Evolutionary conservation across 2,329 filamentous ascomycete genomes (phyloP).

Genomic region (Zalaria obscura): DNA sequence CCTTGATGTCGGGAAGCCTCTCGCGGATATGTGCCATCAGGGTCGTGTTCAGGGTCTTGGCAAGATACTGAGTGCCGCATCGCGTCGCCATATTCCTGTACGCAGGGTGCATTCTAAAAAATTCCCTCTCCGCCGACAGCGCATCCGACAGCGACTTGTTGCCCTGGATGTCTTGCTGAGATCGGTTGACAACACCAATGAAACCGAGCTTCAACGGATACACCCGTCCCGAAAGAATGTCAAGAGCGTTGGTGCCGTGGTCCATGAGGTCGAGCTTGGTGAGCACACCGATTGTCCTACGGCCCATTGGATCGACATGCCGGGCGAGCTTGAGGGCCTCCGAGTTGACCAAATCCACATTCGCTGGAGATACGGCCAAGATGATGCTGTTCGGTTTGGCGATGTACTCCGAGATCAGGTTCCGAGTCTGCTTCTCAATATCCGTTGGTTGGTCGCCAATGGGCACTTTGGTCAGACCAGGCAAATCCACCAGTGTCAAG

Average conservation of each 20-base stretch:
- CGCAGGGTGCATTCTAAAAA: slow-evolving; percentile 93
- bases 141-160: slow-evolving; percentile 93
- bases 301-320: slow-evolving; percentile 88
- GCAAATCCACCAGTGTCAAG: slow-evolving; percentile 88
- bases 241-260: slow-evolving; percentile 91
- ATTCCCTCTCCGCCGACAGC: slow-evolving; percentile 76
- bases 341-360: slow-evolving; percentile 96
- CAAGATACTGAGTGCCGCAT: slow-evolving; percentile 87
- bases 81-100: slow-evolving; percentile 91
- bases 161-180: slow-evolving; percentile 93
- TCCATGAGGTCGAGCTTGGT: slow-evolving; percentile 98
- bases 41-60: slow-evolving; percentile 87
- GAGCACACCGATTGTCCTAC: slow-evolving; percentile 88
- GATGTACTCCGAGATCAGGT: slow-evolving; percentile 94
- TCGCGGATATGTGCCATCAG: slow-evolving; percentile 95
- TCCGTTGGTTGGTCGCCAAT: slow-evolving; percentile 96
- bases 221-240: slow-evolving; percentile 92
- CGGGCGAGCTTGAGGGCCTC: slow-evolving; percentile 92
- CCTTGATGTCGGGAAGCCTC: slow-evolving; percentile 92
- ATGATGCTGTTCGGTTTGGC: slow-evolving; percentile 98
- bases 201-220: slow-evolving; percentile 96
- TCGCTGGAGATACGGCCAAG: slow-evolving; percentile 89
- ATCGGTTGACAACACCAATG: slow-evolving; percentile 94
- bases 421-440: slow-evolving; percentile 96
- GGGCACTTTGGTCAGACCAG: slow-evolving; percentile 91